Evolutionary conservation across 495 filamentous ascomycete species (phyloP).

Genomic region (Wilcoxina mikolae): DNA sequence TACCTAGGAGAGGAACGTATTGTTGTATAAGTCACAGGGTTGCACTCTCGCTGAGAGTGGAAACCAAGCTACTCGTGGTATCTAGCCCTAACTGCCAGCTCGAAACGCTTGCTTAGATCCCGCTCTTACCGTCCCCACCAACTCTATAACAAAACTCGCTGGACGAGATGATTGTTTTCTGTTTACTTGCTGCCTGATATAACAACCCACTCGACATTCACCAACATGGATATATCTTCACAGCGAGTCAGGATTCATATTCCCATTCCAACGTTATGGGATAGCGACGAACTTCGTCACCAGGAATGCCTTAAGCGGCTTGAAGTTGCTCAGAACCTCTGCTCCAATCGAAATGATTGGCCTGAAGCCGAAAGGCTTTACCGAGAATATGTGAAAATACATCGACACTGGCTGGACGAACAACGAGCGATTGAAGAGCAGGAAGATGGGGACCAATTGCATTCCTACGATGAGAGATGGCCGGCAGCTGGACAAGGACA

Average conservation of each 20-base stretch:
- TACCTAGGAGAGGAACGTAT: too few species aligned
- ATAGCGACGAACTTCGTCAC: conserved; percentile 1
- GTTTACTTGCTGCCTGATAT: neutral
- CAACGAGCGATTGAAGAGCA: neutral
- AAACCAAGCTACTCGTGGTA: too few species aligned
- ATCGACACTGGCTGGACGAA: neutral
- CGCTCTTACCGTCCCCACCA: too few species aligned
- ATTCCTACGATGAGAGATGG: neutral
- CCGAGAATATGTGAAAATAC: neutral
- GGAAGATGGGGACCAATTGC: neutral
- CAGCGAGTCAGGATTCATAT: neutral
- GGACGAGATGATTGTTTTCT: neutral
- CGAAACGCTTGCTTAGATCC: too few species aligned
- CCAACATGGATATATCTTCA: neutral
- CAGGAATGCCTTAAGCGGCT: conserved; percentile 1
- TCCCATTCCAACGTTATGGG: neutral
- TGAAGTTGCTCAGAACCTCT: neutral
- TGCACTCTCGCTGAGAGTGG: too few species aligned
- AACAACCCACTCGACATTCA: neutral
- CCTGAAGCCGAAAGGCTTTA: neutral
- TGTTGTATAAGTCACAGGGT: too few species aligned
- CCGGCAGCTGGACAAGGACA: too few species aligned
- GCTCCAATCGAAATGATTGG: neutral
- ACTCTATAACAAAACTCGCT: too few species aligned
- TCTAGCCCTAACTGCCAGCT: too few species aligned